A percentile compares a stretch with the other conserved stretches of the same genome.
These are phyloP conservation scores for Didymellaceae sp. DNA, from an alignment of 2,329 filamentous ascomycete genomes.

Conservation along the genomic window DNA sequence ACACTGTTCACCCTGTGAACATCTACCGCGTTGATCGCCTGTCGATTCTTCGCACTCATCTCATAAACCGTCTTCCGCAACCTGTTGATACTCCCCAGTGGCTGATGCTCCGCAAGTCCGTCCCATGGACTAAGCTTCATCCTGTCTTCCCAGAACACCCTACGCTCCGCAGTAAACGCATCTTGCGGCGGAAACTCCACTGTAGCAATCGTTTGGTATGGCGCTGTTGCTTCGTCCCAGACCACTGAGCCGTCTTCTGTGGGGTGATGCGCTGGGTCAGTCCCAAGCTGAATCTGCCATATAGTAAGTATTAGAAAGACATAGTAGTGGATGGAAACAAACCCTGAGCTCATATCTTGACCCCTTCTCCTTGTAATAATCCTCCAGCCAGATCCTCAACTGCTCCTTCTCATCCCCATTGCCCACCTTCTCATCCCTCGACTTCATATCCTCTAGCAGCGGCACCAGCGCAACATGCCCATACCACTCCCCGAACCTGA, in stretches of 20 bases:
- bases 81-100: slow-evolving; percentile 37
- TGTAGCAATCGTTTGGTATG: slow-evolving; percentile 39
- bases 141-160: slow-evolving; percentile 39
- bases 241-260: slow-evolving; percentile 41
- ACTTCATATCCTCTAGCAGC: slow-evolving; percentile 27
- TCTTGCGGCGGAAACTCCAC: slow-evolving; percentile 37
- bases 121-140: slow-evolving; percentile 40
- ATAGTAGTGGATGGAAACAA: not conserved
- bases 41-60: slow-evolving; percentile 34
- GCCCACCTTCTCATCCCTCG: slow-evolving; percentile 26
- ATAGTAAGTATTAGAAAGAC: not conserved
- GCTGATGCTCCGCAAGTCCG: slow-evolving; percentile 34
- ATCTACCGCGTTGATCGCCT: slow-evolving; percentile 28
- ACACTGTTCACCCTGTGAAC: slow-evolving; percentile 21
- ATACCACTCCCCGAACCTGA: slow-evolving; percentile 39
- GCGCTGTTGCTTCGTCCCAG: slow-evolving; percentile 41
- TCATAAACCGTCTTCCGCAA: slow-evolving; percentile 37
- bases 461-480: slow-evolving; percentile 41
- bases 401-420: slow-evolving; percentile 28
- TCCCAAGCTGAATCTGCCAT: slow-evolving; percentile 38
- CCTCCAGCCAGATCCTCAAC: slow-evolving; percentile 36
- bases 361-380: slow-evolving; percentile 26
- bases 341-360: slow-evolving; percentile 41
- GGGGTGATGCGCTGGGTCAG: slow-evolving; percentile 34
- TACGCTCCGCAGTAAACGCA: slow-evolving; percentile 27